Base-by-base conservation (phyloP, 768 basidiomycete species). In the Termitomyces sp. region DNA sequence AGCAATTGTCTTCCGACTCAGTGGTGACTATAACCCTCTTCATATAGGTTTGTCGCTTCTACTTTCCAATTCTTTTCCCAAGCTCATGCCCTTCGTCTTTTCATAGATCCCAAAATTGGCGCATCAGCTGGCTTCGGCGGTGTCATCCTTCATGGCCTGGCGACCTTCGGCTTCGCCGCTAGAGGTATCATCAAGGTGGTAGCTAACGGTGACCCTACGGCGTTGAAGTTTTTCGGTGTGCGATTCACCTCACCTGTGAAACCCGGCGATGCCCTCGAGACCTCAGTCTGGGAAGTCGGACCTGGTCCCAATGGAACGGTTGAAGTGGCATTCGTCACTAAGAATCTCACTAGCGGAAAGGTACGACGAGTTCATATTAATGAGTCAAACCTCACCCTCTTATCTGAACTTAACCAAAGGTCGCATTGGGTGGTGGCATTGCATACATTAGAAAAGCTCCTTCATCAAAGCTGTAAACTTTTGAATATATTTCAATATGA, bases 241-340 rank as follows among this genome's bases (percentile, higher is more conserved):
- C 78, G 88, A 28, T 95, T 95, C 75, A 91, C 90, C 0, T 78
- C 88, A 1, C 92, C 92, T 32, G 90, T 94, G 11, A 86, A 81
- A 70, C 92, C 91, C 9, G 92, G 92, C 0, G 90, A 93, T 67
- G 81, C 78, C 43, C 77, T 93, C 32, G 87, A 93, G 79, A 92
- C 88, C 9, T 75, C 78, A 48, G 80, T 85, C 38, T 93, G 91
- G 91, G 87, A 90, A 64, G 77, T 92, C 6, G 88, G 88, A 3
- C 69, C 77, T 26, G 86, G 84, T 28, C 83, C 82, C 1, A 73
- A 80, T 44, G 85, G 83, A 8, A 83, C 80, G 3, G 73, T 68
- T 3, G 86, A 88, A 64, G 74, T 88, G 9, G 71, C 84, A 0
- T 88, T 89, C 61, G 71, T 79, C 49, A 87, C 85, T 5, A 86